Conservation (phyloP, 768 basidiomycete species). For the Suillus tomentosus region DNA sequence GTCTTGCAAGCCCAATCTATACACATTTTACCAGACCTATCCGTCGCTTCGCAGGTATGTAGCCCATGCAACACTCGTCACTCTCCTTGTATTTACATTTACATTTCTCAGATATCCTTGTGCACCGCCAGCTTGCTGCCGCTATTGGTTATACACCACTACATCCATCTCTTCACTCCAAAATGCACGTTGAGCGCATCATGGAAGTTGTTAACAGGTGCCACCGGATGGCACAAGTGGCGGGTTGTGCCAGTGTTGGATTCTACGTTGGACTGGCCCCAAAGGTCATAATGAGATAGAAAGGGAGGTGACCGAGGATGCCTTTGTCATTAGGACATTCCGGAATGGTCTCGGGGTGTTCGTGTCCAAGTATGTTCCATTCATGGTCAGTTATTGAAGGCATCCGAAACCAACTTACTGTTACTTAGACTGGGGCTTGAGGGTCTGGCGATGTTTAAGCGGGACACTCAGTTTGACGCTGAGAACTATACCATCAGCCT, state of each 20-base stretch:
- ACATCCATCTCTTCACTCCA: conserved; percentile 87
- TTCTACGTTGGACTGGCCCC: conserved; percentile 92
- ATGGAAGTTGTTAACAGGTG: conserved; percentile 87
- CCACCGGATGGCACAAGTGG: conserved; percentile 98
- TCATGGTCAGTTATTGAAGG: too few relatives aligned
- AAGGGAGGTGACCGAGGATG: conserved; percentile 68
- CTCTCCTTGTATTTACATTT: not conserved
- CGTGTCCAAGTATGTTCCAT: conserved; percentile 75
- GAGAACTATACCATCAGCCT: too few relatives aligned
- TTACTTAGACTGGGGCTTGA: too few relatives aligned
- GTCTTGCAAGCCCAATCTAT: conserved; percentile 95
- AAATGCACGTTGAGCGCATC: conserved; percentile 82
- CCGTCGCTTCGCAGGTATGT: conserved; percentile 86
- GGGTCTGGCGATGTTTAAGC: too few relatives aligned
- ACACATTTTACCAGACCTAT: conserved; percentile 99
- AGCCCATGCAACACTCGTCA: not conserved
- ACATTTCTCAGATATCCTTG: conserved; percentile 72
- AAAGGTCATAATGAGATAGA: conserved; percentile 61
- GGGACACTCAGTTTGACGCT: too few relatives aligned
- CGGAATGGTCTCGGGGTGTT: conserved; percentile 97
- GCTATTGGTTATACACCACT: conserved; percentile 84
- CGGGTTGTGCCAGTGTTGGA: conserved; percentile 92
- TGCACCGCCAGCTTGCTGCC: conserved; percentile 89
- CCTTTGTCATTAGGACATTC: conserved; percentile 92
- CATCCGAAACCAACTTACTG: too few relatives aligned